phyloP scores from a whole-genome alignment of 2,329 filamentous ascomycete species.

The Apiospora phragmitis region DNA sequence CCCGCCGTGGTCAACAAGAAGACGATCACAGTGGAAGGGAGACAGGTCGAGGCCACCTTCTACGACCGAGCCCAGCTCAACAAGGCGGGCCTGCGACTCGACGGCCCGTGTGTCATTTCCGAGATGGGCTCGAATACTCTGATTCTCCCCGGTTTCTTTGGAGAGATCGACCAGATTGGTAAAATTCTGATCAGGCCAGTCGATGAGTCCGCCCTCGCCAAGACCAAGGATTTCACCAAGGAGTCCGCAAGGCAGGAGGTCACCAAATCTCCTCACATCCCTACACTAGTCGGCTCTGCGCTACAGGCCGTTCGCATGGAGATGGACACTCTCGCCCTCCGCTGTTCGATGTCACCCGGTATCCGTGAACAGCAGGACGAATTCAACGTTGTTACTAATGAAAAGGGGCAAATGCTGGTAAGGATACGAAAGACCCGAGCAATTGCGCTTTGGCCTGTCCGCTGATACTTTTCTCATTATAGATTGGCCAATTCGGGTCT shows the following conservation, averaged over 20 bases:
- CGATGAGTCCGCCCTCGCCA: constrained; percentile 27
- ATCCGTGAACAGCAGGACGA: constrained; percentile 53
- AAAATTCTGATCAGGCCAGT: constrained; percentile 48
- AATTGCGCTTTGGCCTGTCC: too few species aligned
- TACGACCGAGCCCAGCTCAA: constrained; percentile 45
- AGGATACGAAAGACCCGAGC: not conserved
- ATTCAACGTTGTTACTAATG: constrained; percentile 53
- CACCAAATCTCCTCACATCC: constrained; percentile 40
- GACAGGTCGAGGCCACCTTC: constrained; percentile 39
- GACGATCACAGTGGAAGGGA: constrained; percentile 40
- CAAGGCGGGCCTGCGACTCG: constrained; percentile 39
- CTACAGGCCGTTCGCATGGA: constrained; percentile 47
- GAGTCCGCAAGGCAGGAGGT: constrained; percentile 38
- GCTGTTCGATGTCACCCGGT: constrained; percentile 50
- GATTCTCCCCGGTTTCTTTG: constrained; percentile 46
- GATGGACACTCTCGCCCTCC: constrained; percentile 52
- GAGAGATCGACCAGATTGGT: constrained; percentile 46
- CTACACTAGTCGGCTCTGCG: constrained; percentile 44
- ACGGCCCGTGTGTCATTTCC: constrained; percentile 46
- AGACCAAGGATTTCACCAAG: constrained; percentile 32
- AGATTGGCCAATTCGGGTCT: constrained; percentile 49
- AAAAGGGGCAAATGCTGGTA: constrained; percentile 45
- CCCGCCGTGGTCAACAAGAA: constrained; percentile 39
- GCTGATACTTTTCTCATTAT: not conserved
- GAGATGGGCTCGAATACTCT: constrained; percentile 54